Conservation (phyloP, 257 asterid species). For the Linaria vulgaris region DNA sequence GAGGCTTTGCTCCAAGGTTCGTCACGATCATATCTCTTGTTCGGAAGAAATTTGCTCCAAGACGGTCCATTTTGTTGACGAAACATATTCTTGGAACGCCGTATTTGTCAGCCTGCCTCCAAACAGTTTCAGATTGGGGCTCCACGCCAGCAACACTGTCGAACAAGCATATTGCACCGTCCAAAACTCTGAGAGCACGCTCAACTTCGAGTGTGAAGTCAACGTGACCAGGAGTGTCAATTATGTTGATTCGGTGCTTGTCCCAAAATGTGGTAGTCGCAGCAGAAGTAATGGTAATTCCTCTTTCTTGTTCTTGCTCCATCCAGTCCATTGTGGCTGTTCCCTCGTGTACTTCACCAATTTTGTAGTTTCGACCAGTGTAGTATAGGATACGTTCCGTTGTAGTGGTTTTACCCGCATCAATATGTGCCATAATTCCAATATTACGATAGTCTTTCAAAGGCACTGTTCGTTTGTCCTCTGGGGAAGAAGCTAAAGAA, state of each 20-base stretch:
- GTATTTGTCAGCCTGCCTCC: conserved; percentile 98
- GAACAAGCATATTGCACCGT: conserved; percentile 90
- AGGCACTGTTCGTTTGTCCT: conserved; percentile 72
- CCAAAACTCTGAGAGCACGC: conserved; percentile 92
- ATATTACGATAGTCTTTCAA: conserved; percentile 86
- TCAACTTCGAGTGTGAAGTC: conserved; percentile 98
- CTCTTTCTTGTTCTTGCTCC: conserved; percentile 99
- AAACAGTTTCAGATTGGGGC: conserved; percentile 97
- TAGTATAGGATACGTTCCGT: conserved; percentile 84
- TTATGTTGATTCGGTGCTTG: conserved; percentile 94
- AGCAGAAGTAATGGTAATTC: conserved; percentile 93
- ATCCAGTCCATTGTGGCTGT: conserved; percentile 99
- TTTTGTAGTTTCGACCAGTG: conserved; percentile 92
- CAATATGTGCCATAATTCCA: conserved; percentile 98
- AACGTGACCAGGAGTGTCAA: conserved; percentile 96
- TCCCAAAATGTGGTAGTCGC: conserved; percentile 94
- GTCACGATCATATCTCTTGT: conserved; percentile 94
- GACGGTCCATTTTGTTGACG: conserved; percentile 97
- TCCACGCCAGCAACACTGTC: conserved; percentile 99
- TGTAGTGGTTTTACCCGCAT: conserved; percentile 97
- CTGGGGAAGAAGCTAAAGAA: conserved; percentile 38
- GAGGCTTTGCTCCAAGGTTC: conserved; percentile 88
- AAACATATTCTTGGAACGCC: conserved; percentile 98
- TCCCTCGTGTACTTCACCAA: conserved; percentile 97
- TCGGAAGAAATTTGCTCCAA: conserved; percentile 88